Percentiles rank a stretch among this genome's conserved stretches.
Evolutionary conservation across 2,329 filamentous ascomycete genomes (phyloP).

Genomic region (Sclerotinia spermophila): DNA sequence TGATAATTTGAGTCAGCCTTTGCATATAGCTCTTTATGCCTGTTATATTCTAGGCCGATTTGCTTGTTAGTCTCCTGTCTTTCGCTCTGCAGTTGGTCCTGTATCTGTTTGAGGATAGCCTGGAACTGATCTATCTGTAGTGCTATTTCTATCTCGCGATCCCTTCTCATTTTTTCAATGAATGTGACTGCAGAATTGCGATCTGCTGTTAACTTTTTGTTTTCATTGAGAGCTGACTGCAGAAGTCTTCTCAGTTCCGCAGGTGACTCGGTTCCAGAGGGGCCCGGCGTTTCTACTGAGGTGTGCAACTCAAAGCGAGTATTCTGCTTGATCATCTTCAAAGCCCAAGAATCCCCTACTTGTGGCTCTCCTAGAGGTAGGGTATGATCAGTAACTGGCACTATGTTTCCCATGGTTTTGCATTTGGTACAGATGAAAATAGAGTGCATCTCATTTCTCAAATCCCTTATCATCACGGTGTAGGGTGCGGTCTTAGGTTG

Average conservation of each 20-base stretch:
- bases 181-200: background rate
- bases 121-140: background rate
- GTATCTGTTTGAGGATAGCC: background rate
- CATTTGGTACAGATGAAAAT: background rate
- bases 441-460: background rate
- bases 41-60: background rate
- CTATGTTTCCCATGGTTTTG: background rate
- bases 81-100: background rate
- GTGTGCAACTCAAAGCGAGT: background rate
- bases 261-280: background rate
- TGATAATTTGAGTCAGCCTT: background rate
- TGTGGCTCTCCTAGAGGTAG: background rate
- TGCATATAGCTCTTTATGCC: background rate
- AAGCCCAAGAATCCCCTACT: background rate
- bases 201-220: background rate
- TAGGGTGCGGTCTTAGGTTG: background rate
- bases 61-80: background rate
- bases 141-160: background rate
- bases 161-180: background rate
- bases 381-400: background rate
- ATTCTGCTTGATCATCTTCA: background rate
- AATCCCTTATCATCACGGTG: background rate
- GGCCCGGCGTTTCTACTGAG: background rate
- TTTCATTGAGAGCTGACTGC: background rate
- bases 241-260: background rate